A percentile compares a stretch with the other conserved stretches of the same genome.
phyloP scores from a whole-genome alignment of 2,329 filamentous ascomycete species.

The Parafenestella ontariensis region DNA sequence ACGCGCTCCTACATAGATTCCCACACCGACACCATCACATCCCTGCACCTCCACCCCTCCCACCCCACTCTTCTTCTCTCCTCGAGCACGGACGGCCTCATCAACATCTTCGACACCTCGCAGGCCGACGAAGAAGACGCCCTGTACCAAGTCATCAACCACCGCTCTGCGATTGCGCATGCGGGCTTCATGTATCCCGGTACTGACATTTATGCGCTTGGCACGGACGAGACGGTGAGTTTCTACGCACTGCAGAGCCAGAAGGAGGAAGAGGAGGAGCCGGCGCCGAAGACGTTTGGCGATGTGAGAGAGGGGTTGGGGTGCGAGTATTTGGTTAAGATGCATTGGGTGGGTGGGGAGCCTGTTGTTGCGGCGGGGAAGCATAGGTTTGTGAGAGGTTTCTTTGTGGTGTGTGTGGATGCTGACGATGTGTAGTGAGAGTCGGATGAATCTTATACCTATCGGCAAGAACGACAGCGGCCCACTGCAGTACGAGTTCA shows the following conservation, averaged over 20 bases:
- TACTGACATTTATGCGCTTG: conserved; percentile 69
- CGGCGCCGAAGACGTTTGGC: conserved; percentile 62
- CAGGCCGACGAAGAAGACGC: conserved; percentile 74
- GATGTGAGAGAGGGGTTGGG: conserved; percentile 71
- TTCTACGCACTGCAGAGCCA: conserved; percentile 74
- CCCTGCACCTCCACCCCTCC: conserved; percentile 67
- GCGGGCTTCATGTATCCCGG: conserved; percentile 70
- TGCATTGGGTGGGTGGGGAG: conserved; percentile 66
- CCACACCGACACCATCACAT: conserved; percentile 66
- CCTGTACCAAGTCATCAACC: conserved; percentile 79
- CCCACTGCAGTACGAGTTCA: conserved; percentile 41
- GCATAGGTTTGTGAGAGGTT: conserved; percentile 64
- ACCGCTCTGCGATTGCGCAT: conserved; percentile 75
- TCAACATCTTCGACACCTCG: conserved; percentile 77
- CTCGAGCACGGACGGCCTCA: conserved; percentile 79
- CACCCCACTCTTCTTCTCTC: conserved; percentile 71
- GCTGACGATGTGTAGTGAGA: conserved; percentile 26
- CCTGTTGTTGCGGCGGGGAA: conserved; percentile 70
- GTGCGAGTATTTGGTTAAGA: conserved; percentile 77
- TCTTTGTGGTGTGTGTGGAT: not conserved
- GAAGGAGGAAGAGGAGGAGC: conserved; percentile 63
- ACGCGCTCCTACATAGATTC: conserved; percentile 53
- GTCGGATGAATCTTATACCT: conserved; percentile 40
- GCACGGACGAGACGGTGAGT: conserved; percentile 79
- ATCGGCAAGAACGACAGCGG: conserved; percentile 27